Percentiles rank a stretch among this genome's conserved stretches.
These are phyloP conservation scores for Gnomoniopsis smithogilvyi DNA, from an alignment of 2,329 filamentous ascomycete species.

Conservation along the genomic window DNA sequence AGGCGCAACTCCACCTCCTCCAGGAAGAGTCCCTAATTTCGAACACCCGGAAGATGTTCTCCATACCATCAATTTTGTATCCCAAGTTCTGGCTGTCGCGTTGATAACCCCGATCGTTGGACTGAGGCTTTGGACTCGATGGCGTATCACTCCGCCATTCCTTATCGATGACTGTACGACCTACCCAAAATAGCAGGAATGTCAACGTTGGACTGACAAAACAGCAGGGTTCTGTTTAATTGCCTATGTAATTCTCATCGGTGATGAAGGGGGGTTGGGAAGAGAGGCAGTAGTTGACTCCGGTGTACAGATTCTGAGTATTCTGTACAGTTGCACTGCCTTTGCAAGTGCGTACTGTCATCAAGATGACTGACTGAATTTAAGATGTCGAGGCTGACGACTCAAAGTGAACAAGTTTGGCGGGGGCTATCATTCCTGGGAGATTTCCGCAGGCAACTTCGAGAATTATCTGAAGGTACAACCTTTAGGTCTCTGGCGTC, in stretches of 20 bases:
- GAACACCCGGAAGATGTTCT: conserved; percentile 8
- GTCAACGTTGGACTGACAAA: neutral
- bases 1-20: conserved; percentile 10
- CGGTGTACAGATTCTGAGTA: conserved; percentile 1
- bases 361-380: neutral
- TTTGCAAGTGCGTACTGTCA: neutral
- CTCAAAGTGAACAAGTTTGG: conserved; percentile 2
- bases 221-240: conserved; percentile 1
- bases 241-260: neutral
- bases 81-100: conserved; percentile 2
- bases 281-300: neutral
- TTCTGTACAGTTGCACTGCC: conserved; percentile 4
- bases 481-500: too few species aligned
- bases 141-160: neutral
- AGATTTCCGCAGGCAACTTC: neutral
- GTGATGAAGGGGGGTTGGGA: neutral
- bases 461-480: conserved; percentile 8
- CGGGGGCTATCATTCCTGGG: conserved; percentile 7
- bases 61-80: conserved; percentile 11
- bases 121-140: conserved; percentile 3
- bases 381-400: neutral
- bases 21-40: conserved; percentile 1
- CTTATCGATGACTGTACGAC: conserved; percentile 8
- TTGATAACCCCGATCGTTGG: conserved; percentile 4
- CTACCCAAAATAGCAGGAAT: neutral